Evolutionary conservation across 2,329 filamentous ascomycete genomes (phyloP), one percentile per base, ranked within the genome.

Genomic region (Trichoderma atrobrunneum): DNA sequence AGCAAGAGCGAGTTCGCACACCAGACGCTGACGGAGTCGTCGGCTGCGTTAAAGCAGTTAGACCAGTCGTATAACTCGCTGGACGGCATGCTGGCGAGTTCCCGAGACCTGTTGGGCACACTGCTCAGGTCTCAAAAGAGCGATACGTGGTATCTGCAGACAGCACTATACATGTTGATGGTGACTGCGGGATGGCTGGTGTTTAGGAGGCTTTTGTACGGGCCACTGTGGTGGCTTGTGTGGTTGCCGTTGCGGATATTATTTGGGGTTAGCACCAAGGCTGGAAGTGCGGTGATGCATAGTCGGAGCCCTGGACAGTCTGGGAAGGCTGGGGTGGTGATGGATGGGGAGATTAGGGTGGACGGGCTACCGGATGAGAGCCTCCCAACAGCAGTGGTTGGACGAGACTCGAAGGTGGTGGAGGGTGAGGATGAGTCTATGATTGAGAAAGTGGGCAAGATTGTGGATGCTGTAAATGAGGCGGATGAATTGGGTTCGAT

Each of bases 71-170:
- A 99, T 82, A 90, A 87, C 24, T 90, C 90, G 64, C 88, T 98
- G 6, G 93, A 95, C 77, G 88, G 89, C 14, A 87, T 98, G 78
- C 86, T 99, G 48, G 86, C 88, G 3, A 92, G 89, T 71, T 95
- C 93, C 60, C 88, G 89, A 75, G 91, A 90, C 70, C 85, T 99
- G 21, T 88, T 98, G 8, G 89, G 90, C 7, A 93, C 93, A 21
- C 85, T 99, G 60, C 84, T 98, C 61, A 89, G 90, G 73, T 96
- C 93, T 74, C 94, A 97, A 79, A 99, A 99, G 86, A 96, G 92
- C 75, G 96, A 99, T 80, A 98, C 95, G 3, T 99, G 96, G 96
- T 99, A 99, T 80, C 88, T 99, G 39, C 92, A 96, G 82, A 97
- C 93, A 48, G 90, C 95, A 2, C 90, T 98, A 75, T 97, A 95